phyloP scores from a whole-genome alignment of 306 rosid genomes.

The Dryas drummondii region DNA sequence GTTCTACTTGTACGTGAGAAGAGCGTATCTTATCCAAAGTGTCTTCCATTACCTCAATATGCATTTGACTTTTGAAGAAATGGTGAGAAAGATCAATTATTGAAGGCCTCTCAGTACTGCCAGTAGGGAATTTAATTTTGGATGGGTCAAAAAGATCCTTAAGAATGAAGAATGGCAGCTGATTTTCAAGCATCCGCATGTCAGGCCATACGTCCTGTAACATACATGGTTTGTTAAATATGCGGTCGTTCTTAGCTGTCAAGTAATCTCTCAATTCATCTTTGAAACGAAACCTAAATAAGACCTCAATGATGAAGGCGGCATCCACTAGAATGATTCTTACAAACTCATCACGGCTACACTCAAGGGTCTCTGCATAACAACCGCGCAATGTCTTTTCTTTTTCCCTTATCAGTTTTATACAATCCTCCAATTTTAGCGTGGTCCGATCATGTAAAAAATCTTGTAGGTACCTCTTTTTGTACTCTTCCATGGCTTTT shows the following conservation, averaged over 20 bases:
- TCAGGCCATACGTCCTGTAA: conserved; percentile 27
- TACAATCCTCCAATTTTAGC: background rate
- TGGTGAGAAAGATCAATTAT: conserved; percentile 23
- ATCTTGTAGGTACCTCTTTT: conserved; percentile 5
- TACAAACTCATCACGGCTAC: conserved; percentile 5
- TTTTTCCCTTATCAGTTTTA: background rate
- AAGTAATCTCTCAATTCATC: background rate
- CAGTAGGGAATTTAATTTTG: background rate
- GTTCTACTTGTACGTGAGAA: background rate
- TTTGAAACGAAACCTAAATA: background rate
- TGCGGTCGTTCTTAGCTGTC: background rate
- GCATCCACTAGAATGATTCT: conserved; percentile 24
- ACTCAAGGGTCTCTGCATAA: conserved; percentile 8
- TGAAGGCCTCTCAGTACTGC: background rate
- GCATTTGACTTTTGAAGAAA: conserved; percentile 4
- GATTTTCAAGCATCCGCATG: conserved; percentile 41
- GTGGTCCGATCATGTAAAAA: conserved; percentile 2
- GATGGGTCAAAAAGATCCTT: conserved; percentile 4
- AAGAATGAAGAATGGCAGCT: conserved; percentile 38
- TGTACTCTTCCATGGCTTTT: conserved; percentile 25
- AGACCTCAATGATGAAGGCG: conserved; percentile 15
- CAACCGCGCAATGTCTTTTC: background rate
- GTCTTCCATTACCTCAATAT: background rate
- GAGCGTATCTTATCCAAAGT: background rate
- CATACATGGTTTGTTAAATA: conserved; percentile 30